Evolutionary conservation across 176 grass and related monocot genomes (phyloP), one percentile per base, ranked within the genome.

Genomic region (Musa itinerans): DNA sequence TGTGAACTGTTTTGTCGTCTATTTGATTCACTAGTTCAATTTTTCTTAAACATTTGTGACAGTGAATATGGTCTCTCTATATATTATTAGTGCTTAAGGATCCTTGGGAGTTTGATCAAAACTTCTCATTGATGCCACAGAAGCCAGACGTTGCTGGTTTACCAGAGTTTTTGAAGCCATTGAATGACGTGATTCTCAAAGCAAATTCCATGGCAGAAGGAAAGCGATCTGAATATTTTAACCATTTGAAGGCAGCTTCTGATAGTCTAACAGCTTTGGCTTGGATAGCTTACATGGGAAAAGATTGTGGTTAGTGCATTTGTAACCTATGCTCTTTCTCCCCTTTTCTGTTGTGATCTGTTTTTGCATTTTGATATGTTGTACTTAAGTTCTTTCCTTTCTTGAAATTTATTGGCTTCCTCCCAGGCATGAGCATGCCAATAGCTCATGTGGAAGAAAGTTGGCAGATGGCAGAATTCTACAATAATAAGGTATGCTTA

Each of bases 391-490:
- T 78, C 27, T 71, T 21, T 71, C 25, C 10, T 59, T 26, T 2
- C 1, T 4, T 68, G 26, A n/a, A 26, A 70, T 69, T 12, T 49
- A 26, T 10, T 67, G 52, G 74, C 71, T 66, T 63, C 10, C 21
- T 53, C 61, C 24, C 75, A 99, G 96, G 96, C 51, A 92, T 99
- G 96, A 95, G 86, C 79, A 87, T 99, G 75, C 96, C 91, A 75
- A 94, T 83, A 22, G 85, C 96, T 77, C 96, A 99, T 86, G 87
- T 95, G 48, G 96, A 99, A 82, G 96, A 99, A 82, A 87, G 78
- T 72, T 99, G 96, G 96, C 96, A 99, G 86, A 95, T 92, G 86
- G 91, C 96, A 74, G 96, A 99, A 81, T 99, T 99, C 76, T 99
- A 95, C 62, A 95, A 91, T 80, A 99, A 99, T 72, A 99, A 99